Base-by-base conservation (phyloP, 1,284 basidiomycete genomes). In the Austroboletus niveus region DNA sequence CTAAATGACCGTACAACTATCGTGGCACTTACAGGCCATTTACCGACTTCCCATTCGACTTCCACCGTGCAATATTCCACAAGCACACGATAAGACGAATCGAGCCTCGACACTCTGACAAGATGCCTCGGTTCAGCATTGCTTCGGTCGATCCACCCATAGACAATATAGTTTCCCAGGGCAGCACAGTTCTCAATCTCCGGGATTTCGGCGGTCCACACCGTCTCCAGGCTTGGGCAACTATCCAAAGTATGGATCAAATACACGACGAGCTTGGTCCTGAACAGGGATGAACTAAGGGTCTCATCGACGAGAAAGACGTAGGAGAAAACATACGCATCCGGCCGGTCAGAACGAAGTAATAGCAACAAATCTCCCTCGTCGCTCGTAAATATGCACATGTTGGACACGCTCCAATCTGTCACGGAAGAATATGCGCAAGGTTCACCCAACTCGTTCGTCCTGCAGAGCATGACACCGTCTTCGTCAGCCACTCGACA, bases 81-180 rank as follows among this genome's bases (percentile, higher is more conserved):
- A 29, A 56, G 15, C 22, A n/a, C 22, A 22, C 42, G 43, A 45
- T n/a, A 31, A 45, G 22, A 45, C 9, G 47, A 32, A 17, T 34
- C 32, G 39, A 52, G 36, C n/a, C 38, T 45, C 14, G 42, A 29
- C 17, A 49, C 51, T 20, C 10, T 42, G 7, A 49, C 35, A 24
- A 52, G 40, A 42, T 52, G 51, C 29, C 38, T 45, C 27, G 32
- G 38, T 42, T 36, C 20, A 8, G 12, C n/a, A 31, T 22, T 17
- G 35, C 34, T 42, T 15, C 43, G 43, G 29, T 56, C 45, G 20
- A 47, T 53, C 54, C 54, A 56, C 27, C 54, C 54, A 36, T 56
- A 57, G 20, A 47, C 48, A 39, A 56, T 30, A 17, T 42, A 48
- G 15, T 22, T 52, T 22, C 54, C 48, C 14, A 38, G n/a, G 22